Percentiles rank a stretch among this genome's conserved stretches.
Conservation (phyloP, 805 yeast genomes). For the Ogataea zsoltii region DNA sequence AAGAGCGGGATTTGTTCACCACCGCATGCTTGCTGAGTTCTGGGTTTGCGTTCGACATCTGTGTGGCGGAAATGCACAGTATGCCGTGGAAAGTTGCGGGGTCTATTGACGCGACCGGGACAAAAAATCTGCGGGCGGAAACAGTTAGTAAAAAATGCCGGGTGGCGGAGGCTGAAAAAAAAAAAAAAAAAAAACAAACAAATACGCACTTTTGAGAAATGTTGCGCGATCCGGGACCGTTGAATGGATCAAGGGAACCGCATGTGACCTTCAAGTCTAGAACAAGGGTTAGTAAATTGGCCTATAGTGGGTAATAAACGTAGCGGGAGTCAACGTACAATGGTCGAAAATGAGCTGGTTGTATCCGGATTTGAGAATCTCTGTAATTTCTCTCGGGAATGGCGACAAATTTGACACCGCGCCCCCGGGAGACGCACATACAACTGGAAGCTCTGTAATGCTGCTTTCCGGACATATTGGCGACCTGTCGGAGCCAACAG, state of each 20-base stretch:
- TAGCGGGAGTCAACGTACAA: constrained; percentile 7
- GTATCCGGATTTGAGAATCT: constrained; percentile 1
- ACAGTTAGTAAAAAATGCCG: not conserved
- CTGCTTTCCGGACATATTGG: too few species aligned
- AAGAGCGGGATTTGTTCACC: constrained; percentile 8
- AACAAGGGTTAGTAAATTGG: not conserved
- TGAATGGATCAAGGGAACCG: constrained; percentile 12
- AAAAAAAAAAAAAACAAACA: not conserved
- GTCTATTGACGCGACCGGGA: constrained; percentile 10
- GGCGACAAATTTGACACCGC: not conserved
- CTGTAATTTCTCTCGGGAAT: constrained; percentile 2
- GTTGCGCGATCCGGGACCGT: constrained; percentile 11
- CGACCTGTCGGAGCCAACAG: not conserved
- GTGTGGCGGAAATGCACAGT: constrained; percentile 12
- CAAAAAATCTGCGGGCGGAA: constrained; percentile 7
- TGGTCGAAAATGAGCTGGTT: constrained; percentile 9
- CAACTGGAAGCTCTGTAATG: not conserved
- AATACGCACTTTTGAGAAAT: constrained; percentile 12
- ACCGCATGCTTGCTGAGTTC: constrained; percentile 1
- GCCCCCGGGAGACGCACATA: not conserved
- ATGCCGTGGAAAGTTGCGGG: constrained; percentile 14
- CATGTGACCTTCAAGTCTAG: constrained; percentile 8
- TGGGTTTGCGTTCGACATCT: constrained; percentile 10
- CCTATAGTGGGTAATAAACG: not conserved
- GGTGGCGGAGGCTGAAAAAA: not conserved